Evolutionary conservation across 2,329 filamentous ascomycete genomes (phyloP), one percentile per base, ranked within the genome.

Genomic region (Aspergillus pseudonomiae): DNA sequence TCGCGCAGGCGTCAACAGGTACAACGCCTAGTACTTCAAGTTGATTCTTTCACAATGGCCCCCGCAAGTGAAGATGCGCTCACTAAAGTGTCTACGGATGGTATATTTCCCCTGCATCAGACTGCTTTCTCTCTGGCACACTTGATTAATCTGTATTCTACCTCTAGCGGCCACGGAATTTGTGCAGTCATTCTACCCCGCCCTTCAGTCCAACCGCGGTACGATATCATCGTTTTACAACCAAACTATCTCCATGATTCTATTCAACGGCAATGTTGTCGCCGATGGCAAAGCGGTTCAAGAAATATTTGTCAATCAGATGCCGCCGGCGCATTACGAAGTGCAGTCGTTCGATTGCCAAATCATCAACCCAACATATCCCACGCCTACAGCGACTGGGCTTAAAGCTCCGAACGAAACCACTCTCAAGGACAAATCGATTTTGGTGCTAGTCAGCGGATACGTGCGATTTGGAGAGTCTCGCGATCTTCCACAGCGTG

Each of bases 301-400:
- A 70, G 83, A 84, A 21, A 84, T 93, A 32, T 91, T 93, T 68
- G 84, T 88, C 62, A 84, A 85, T 6, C 87, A 93, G 70, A 85
- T 90, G 78, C 87, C 81, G 52, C 78, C 68, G 69, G 80, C 79
- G 79, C 89, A 83, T 69, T 95, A 92, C 79, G 91, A 94, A 61
- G 83, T 93, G 61, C 89, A 92, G 73, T 88, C 88, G 16, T 88
- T 90, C 70, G 91, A 96, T 78, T 89, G 88, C 63, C 92, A 96
- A 68, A 87, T 93, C 54, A 81, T 94, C 71, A 95, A 94, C 79
- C 84, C 86, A 12, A 84, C 86, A 63, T 91, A 88, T 68, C 85
- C 85, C 32, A 86, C 85, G n/a, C 82, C 85, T 3, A 84, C 77
- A 70, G 65, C 73, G 16, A 63, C 73, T 81, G 71, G 73, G 14